phyloP scores from a whole-genome alignment of 2,329 filamentous ascomycete species.

The Thelonectria rubi region DNA sequence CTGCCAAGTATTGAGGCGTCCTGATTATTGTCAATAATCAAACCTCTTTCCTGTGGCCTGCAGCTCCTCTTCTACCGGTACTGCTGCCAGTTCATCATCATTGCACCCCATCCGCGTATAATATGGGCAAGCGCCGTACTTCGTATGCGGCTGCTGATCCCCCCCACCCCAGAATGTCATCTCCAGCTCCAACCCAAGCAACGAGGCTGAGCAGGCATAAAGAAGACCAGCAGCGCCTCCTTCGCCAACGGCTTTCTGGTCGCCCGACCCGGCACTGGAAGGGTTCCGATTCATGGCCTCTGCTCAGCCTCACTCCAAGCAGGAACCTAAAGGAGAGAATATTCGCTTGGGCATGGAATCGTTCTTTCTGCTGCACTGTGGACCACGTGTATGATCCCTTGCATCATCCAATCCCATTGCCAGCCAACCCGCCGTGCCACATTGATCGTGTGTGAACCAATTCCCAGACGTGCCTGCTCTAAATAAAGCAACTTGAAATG shows the following conservation, averaged over 20 bases:
- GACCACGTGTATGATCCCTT: too few species aligned
- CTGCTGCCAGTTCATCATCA: too few species aligned
- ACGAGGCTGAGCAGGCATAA: constrained; percentile 17
- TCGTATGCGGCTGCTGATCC: too few species aligned
- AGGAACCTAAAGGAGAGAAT: constrained; percentile 11
- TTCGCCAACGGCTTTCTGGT: neutral
- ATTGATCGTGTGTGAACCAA: neutral
- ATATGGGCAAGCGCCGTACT: too few species aligned
- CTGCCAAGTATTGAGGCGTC: constrained; percentile 5
- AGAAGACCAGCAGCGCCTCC: constrained; percentile 12
- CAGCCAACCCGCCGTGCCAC: neutral
- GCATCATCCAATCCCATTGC: too few species aligned
- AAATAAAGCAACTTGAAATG: constrained; percentile 17
- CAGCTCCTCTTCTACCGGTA: neutral
- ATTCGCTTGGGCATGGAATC: neutral
- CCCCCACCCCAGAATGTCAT: neutral
- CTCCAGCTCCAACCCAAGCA: neutral
- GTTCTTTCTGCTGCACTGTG: too few species aligned
- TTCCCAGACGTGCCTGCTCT: neutral
- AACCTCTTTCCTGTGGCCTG: constrained; percentile 5
- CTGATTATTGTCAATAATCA: constrained; percentile 16
- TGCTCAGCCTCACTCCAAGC: constrained; percentile 26
- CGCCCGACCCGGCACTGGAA: constrained; percentile 1
- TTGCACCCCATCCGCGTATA: neutral
- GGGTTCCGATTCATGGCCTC: constrained; percentile 11